phyloP scores from a whole-genome alignment of 371 early-diverging fungal genomes.

The Thermomucor indicae-seudaticae region DNA sequence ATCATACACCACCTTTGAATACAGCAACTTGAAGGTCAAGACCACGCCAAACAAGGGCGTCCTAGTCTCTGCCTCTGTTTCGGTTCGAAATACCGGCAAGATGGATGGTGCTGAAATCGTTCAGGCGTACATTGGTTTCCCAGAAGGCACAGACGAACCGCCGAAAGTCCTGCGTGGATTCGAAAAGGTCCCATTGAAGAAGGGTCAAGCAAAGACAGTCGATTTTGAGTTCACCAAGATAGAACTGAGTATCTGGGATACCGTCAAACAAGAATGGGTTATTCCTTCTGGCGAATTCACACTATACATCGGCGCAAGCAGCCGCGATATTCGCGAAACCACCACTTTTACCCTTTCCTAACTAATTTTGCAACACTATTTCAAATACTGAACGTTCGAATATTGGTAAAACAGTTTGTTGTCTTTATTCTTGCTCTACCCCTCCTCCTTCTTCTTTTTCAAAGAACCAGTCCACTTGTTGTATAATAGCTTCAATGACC shows the following conservation, averaged over 20 bases:
- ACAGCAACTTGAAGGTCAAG: slow-evolving; percentile 22
- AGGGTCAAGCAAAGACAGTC: slow-evolving; percentile 17
- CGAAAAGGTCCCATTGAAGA: slow-evolving; percentile 38
- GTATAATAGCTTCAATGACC: slow-evolving; percentile 54
- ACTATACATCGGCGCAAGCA: slow-evolving; percentile 44
- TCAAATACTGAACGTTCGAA: no score
- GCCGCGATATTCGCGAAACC: slow-evolving; percentile 37
- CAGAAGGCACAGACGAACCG: slow-evolving; percentile 43
- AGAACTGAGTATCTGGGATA: slow-evolving; percentile 45
- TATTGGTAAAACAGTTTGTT: no score
- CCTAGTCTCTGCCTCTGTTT: slow-evolving; percentile 24
- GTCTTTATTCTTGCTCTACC: neutral
- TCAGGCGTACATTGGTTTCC: slow-evolving; percentile 53
- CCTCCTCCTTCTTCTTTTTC: slow-evolving; percentile 25
- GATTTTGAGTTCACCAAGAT: slow-evolving; percentile 26
- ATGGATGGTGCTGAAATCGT: slow-evolving; percentile 55
- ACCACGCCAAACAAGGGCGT: slow-evolving; percentile 2
- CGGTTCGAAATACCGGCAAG: slow-evolving; percentile 45
- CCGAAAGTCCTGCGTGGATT: slow-evolving; percentile 52
- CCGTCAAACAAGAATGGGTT: slow-evolving; percentile 26
- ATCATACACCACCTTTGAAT: slow-evolving; percentile 59
- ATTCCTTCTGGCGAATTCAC: slow-evolving; percentile 41
- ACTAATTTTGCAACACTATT: no score
- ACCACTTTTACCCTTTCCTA: slow-evolving; percentile 9
- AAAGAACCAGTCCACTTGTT: slow-evolving; percentile 63